These are phyloP conservation scores for Hansenula lynferdii DNA, from an alignment of 1,139 yeast species.

Conservation along the genomic window DNA sequence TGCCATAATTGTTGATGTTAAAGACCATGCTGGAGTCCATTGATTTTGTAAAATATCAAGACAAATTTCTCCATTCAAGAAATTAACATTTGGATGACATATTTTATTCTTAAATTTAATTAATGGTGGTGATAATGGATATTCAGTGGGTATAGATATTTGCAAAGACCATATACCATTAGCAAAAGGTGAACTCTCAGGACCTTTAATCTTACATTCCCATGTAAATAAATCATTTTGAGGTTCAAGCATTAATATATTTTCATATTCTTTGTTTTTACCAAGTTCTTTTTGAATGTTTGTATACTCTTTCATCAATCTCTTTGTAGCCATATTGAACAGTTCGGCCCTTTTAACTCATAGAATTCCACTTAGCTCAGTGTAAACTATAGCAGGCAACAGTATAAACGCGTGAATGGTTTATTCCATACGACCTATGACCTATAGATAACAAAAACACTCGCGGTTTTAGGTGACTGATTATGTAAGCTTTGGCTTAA, in stretches of 20 bases:
- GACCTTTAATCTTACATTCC: constrained; percentile 59
- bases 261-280: constrained; percentile 27
- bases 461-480: too few relatives aligned
- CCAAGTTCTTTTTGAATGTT: constrained; percentile 30
- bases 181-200: constrained; percentile 47
- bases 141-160: constrained; percentile 46
- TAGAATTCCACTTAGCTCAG: too few relatives aligned
- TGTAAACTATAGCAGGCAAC: too few relatives aligned
- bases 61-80: constrained; percentile 74
- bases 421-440: too few relatives aligned
- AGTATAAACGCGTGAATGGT: too few relatives aligned
- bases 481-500: too few relatives aligned
- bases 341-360: too few relatives aligned
- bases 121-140: constrained; percentile 70
- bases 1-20: constrained; percentile 66
- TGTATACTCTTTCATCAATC: constrained; percentile 43
- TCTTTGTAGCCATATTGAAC: constrained; percentile 25
- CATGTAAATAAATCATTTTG: constrained; percentile 46
- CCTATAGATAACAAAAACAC: too few relatives aligned
- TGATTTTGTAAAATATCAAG: constrained; percentile 65
- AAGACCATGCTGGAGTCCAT: constrained; percentile 92
- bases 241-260: constrained; percentile 42
- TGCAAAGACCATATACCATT: constrained; percentile 55
- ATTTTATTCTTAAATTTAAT: constrained; percentile 51
- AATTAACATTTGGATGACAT: constrained; percentile 73